Base-by-base conservation (phyloP, 1,284 basidiomycete genomes). In the Fomitopsis pinicola region DNA sequence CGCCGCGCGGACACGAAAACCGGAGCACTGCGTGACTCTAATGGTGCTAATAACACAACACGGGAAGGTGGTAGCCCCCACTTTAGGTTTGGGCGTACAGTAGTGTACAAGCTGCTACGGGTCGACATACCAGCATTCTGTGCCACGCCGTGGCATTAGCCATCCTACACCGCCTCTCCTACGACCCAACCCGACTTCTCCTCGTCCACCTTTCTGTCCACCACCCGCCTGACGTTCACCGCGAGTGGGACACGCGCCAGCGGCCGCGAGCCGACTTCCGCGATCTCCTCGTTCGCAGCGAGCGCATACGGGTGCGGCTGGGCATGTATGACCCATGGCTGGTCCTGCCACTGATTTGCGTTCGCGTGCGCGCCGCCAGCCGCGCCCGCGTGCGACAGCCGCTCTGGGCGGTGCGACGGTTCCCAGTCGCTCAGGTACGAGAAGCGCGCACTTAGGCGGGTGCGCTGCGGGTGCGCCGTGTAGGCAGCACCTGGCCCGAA, bases 171-270 rank as follows among this genome's bases (percentile, higher is more conserved):
- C 48, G 48, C 48, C 28, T 50, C 48, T 9, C 48, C 48, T 22
- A 33, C 28, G 28, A 4, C 28, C 48, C 48, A 50, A 7, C 28
- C 17, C 26, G 26, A 33, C 48, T 50, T 50, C 28, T 33, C 48
- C 14, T 50, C 48, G 14, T 50, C 48, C 19, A 35, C 48, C 48
- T 26, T 33, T 5, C 19, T 44, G 33, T 58, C 45, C 30, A 58
- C 45, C n/a, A 50, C 45, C 45, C 40, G 42, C 19, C 44, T 58
- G 28, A 58, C 45, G 17, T 36, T 48, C 57, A 58, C 45, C 57
- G 57, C 19, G 17, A 58, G 26, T 22, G 46, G 42, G 26, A 48
- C 42, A 15, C 36, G 55, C 22, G 44, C 26, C 3, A 42, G 56
- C 15, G 28, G 40, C 38, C 44, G 33, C 38, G 42, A 6, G 45